phyloP scores from a whole-genome alignment of 2,329 filamentous ascomycete genomes.

The Neopestalotiopsis sp. region DNA sequence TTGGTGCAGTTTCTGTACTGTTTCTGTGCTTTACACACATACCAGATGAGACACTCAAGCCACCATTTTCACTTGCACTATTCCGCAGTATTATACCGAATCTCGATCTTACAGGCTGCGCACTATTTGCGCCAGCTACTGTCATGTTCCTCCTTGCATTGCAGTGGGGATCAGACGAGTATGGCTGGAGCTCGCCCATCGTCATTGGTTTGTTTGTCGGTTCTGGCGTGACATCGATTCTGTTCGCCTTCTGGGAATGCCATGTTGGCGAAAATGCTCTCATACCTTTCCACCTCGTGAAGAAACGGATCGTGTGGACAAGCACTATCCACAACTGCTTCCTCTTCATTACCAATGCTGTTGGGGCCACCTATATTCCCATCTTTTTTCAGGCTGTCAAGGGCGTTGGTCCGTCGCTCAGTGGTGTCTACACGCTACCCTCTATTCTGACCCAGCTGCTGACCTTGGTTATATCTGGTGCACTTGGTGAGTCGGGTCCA shows the following conservation, averaged over 20 bases:
- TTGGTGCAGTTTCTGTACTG: conserved; percentile 40
- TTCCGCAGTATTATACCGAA: conserved; percentile 31
- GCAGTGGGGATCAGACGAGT: conserved; percentile 44
- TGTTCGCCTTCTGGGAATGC: conserved; percentile 49
- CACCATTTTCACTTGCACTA: conserved; percentile 20
- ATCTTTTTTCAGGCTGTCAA: conserved; percentile 15
- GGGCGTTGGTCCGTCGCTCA: conserved; percentile 33
- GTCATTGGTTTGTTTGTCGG: conserved; percentile 47
- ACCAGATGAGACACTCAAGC: conserved; percentile 39
- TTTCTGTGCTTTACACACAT: conserved; percentile 38
- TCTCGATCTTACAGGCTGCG: conserved; percentile 48
- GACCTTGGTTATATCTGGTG: conserved; percentile 58
- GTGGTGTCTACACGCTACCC: conserved; percentile 39
- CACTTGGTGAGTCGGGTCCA: conserved; percentile 25
- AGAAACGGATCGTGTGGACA: conserved; percentile 47
- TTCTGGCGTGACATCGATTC: conserved; percentile 33
- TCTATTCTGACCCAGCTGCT: conserved; percentile 47
- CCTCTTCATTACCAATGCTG: conserved; percentile 36
- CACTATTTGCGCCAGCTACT: conserved; percentile 43
- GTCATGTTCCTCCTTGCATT: conserved; percentile 51
- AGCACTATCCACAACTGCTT: conserved; percentile 25
- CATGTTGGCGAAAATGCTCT: conserved; percentile 53
- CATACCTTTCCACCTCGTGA: conserved; percentile 51
- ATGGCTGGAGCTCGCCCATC: conserved; percentile 41
- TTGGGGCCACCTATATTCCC: conserved; percentile 29